Percentiles rank a stretch among this genome's conserved stretches.
These are phyloP conservation scores for Boletus rubescentipes DNA, from an alignment of 768 basidiomycete genomes.

Conservation along the genomic window DNA sequence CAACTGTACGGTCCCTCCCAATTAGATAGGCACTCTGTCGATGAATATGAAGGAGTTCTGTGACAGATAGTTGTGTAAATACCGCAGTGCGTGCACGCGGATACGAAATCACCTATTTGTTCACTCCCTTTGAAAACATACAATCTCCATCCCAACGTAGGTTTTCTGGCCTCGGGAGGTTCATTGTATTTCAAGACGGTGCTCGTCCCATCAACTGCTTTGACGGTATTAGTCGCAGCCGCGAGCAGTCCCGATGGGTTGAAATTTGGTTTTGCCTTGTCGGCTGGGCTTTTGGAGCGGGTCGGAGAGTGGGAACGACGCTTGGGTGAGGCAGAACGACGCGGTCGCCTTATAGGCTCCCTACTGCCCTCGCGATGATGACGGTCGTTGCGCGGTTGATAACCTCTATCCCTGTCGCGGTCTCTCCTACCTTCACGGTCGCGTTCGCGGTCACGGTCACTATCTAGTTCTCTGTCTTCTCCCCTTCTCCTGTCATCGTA, in stretches of 20 bases:
- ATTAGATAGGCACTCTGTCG: slow-evolving; percentile 93
- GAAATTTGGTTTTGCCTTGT: slow-evolving; percentile 88
- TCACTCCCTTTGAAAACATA: slow-evolving; percentile 98
- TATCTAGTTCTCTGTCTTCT: slow-evolving; percentile 11
- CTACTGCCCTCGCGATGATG: slow-evolving; percentile 24
- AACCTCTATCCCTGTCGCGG: slow-evolving; percentile 40
- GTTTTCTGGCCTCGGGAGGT: slow-evolving; percentile 96
- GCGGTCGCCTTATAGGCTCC: slow-evolving; percentile 34
- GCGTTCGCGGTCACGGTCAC: slow-evolving; percentile 8
- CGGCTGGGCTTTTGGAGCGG: slow-evolving; percentile 44
- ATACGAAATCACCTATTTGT: slow-evolving; percentile 72
- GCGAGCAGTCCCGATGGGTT: slow-evolving; percentile 86
- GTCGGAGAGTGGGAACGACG: slow-evolving; percentile 40
- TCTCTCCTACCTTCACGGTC: slow-evolving; percentile 14
- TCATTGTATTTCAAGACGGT: slow-evolving; percentile 97
- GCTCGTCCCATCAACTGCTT: slow-evolving; percentile 68
- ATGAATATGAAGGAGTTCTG: slow-evolving; percentile 90
- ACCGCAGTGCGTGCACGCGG: background rate
- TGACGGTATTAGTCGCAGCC: slow-evolving; percentile 92
- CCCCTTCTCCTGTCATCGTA: slow-evolving; percentile 19
- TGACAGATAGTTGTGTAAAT: background rate
- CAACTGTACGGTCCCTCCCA: slow-evolving; percentile 84
- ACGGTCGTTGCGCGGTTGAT: slow-evolving; percentile 32
- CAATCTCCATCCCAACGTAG: slow-evolving; percentile 84
- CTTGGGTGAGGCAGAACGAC: slow-evolving; percentile 60